Base-by-base conservation (phyloP, 1,139 yeast species). In the Kodamaea alishanica region DNA sequence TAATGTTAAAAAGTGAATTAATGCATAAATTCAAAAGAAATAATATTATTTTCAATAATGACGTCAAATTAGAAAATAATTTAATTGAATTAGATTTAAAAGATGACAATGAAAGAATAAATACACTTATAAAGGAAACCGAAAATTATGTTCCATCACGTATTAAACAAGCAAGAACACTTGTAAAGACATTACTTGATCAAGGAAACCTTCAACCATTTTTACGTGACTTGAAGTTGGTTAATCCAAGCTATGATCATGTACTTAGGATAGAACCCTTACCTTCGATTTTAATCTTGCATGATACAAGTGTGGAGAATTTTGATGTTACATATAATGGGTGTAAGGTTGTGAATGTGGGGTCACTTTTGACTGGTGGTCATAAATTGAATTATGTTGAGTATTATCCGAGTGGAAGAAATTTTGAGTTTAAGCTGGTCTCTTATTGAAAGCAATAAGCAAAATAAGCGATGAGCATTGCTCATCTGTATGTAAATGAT, bases 171-270 rank as follows among this genome's bases (percentile, higher is more conserved):
- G 83, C 95, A 0, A 71, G 95, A 46, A 84, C 81, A 51, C 61
- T 88, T 6, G 87, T 84, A 15, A 83, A 85, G 50, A 87, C 96
- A 0, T 46, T 92, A 2, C 62, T 92, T 8, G 96, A 88, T 54
- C 98, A 92, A 60, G 95, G 95, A 1, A 84, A 80, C 54, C 58
- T 92, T 37, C 84, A 94, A 33, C 97, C 98, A 11, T 88, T 89
- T 55, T 67, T 79, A 4, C 61, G 70, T 24, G 63, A 70, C 30
- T 65, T 77, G 25, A 75, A 87, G 44, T 84, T 94, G 1, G 68
- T 87, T 1, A 66, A 78, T 28, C 78, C 95, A 65, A 82, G 80
- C 43, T 76, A 75, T 51, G 95, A 87, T 54, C 80, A 81, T 48
- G 66, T 79, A 1, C 67, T 92, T 41, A 72, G 84, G 22, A 58